Percentiles rank a stretch among this genome's conserved stretches.
These are phyloP conservation scores for Cryoendolithus antarcticus DNA, from an alignment of 2,329 filamentous ascomycete genomes.

Conservation along the genomic window DNA sequence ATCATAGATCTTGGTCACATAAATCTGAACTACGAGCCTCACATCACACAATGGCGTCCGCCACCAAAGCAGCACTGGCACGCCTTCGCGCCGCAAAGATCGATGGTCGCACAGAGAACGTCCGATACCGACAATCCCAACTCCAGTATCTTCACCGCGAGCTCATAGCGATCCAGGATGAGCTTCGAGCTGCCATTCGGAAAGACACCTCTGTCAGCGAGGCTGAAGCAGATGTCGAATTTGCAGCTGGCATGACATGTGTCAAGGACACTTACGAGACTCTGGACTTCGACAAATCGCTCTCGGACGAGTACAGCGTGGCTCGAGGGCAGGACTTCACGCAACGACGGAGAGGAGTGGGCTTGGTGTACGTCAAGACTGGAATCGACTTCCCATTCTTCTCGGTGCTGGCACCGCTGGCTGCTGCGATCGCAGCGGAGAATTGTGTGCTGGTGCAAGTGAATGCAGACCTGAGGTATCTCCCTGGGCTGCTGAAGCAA, in stretches of 20 bases:
- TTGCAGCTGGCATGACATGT: constrained; percentile 27
- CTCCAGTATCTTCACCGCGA: constrained; percentile 31
- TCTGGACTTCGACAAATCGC: constrained; percentile 27
- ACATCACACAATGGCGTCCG: background rate
- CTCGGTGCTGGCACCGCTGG: constrained; percentile 31
- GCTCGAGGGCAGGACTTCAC: constrained; percentile 28
- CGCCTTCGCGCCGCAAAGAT: constrained; percentile 30
- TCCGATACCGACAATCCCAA: constrained; percentile 35
- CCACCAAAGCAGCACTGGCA: constrained; percentile 19
- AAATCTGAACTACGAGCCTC: too few species aligned
- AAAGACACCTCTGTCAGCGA: constrained; percentile 26
- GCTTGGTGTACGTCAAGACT: constrained; percentile 38
- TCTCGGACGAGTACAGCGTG: constrained; percentile 32
- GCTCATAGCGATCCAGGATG: constrained; percentile 24
- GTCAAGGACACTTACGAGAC: constrained; percentile 29
- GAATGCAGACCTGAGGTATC: constrained; percentile 22
- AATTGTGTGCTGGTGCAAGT: constrained; percentile 41
- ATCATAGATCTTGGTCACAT: too few species aligned
- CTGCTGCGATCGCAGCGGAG: constrained; percentile 37
- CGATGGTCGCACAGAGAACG: constrained; percentile 33
- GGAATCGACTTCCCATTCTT: constrained; percentile 37
- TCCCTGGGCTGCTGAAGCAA: constrained; percentile 26
- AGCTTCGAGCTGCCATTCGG: constrained; percentile 29
- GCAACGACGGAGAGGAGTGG: constrained; percentile 23
- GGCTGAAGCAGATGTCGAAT: constrained; percentile 31